Conservation (phyloP, 2,329 filamentous ascomycete species). For the Basipetospora chlamydospora region DNA sequence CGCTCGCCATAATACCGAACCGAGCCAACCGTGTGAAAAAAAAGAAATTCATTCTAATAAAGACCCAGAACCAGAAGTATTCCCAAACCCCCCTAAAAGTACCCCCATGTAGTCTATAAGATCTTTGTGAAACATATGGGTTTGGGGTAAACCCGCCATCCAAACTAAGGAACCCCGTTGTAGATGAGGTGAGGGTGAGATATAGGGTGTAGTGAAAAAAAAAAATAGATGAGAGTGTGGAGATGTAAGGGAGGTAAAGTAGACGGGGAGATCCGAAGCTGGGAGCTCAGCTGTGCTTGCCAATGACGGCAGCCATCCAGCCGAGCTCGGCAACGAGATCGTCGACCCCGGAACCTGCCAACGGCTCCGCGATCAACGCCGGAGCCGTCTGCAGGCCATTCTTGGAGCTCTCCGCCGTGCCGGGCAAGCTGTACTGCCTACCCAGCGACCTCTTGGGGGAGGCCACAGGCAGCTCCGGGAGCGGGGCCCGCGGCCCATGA, state of each 20-base stretch:
- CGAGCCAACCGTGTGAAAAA: too few relatives aligned
- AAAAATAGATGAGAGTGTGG: background rate
- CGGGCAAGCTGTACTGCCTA: conserved; percentile 32
- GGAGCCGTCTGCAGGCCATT: background rate
- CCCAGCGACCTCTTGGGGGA: conserved; percentile 8
- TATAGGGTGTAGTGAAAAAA: background rate
- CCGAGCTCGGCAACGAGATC: conserved; percentile 31
- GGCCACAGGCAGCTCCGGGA: conserved; percentile 11
- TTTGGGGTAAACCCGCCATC: too few relatives aligned
- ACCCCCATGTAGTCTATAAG: too few relatives aligned
- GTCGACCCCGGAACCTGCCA: conserved; percentile 23
- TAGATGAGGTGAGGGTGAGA: background rate
- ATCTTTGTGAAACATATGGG: too few relatives aligned
- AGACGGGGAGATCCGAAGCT: background rate
- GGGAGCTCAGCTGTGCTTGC: conserved; percentile 15
- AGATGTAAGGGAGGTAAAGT: too few relatives aligned
- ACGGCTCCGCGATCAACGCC: conserved; percentile 16
- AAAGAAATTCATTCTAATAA: too few relatives aligned
- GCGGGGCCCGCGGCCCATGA: conserved; percentile 18
- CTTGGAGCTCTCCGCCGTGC: conserved; percentile 14
- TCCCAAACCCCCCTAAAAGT: too few relatives aligned
- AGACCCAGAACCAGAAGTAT: too few relatives aligned
- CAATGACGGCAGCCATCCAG: conserved; percentile 36
- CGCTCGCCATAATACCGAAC: too few relatives aligned
- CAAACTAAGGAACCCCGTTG: conserved; percentile 1